Evolutionary conservation across 306 rosid genomes (phyloP).

Genomic region (Cajanus cajan): DNA sequence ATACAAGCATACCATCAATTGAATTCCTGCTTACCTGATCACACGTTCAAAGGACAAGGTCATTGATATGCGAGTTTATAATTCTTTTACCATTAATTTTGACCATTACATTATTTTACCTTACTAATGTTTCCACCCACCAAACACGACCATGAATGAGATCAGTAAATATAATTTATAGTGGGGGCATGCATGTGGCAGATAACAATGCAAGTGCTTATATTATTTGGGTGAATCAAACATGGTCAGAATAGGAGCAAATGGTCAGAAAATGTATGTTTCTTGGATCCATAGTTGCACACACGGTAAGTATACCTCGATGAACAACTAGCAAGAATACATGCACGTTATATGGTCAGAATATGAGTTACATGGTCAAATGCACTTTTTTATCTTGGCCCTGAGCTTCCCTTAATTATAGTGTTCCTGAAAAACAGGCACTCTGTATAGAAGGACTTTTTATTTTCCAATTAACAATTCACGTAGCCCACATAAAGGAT

Average conservation of each 20-base stretch:
- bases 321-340: background rate
- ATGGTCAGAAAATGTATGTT: background rate
- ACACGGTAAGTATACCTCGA: background rate
- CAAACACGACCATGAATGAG: background rate
- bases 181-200: background rate
- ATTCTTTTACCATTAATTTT: background rate
- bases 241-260: background rate
- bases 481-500: slow-evolving; percentile 13
- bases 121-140: slow-evolving; percentile 5
- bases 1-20: too few relatives aligned
- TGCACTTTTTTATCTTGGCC: background rate
- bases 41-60: too few relatives aligned
- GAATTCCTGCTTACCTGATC: too few relatives aligned
- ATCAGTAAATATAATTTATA: background rate
- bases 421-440: slow-evolving; percentile 37
- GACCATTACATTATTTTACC: background rate
- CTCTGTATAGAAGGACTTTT: background rate
- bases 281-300: slow-evolving; percentile 10
- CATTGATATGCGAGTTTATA: too few relatives aligned
- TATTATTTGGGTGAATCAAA: background rate
- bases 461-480: slow-evolving; percentile 7
- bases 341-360: background rate
- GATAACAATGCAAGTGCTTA: background rate
- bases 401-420: slow-evolving; percentile 6
- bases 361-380: slow-evolving; percentile 20